Evolutionary conservation across 129 eudicot genomes (phyloP).

Genomic region (Mikania micrantha): DNA sequence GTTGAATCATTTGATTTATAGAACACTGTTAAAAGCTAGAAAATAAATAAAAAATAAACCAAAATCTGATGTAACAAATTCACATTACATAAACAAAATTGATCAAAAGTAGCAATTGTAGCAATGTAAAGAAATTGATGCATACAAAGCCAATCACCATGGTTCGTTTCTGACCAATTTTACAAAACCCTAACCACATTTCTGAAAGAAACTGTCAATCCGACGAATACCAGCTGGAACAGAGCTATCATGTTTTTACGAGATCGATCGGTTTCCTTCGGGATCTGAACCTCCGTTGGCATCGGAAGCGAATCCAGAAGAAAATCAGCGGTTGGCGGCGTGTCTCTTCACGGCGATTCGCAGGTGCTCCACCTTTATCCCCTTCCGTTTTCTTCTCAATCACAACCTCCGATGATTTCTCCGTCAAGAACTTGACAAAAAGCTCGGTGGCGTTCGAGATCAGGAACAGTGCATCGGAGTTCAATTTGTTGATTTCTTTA

Average conservation of each 20-base stretch:
- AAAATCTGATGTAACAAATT: no score
- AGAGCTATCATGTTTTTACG: conserved; percentile 12
- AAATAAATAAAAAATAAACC: no score
- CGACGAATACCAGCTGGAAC: conserved; percentile 45
- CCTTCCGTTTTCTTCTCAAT: conserved; percentile 69
- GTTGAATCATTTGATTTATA: no score
- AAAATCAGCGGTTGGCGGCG: conserved; percentile 74
- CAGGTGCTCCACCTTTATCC: conserved; percentile 60
- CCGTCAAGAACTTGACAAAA: conserved; percentile 59
- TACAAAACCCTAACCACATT: conserved; percentile 33
- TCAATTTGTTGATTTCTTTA: conserved; percentile 66
- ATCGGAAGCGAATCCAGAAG: conserved; percentile 74
- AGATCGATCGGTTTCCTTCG: conserved; percentile 17
- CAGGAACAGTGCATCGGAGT: conserved; percentile 64
- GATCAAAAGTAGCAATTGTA: background rate
- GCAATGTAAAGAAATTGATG: background rate
- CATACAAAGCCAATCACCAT: background rate
- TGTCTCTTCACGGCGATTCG: conserved; percentile 75
- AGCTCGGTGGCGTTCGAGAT: conserved; percentile 70
- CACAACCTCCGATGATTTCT: conserved; percentile 60
- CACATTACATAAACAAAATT: background rate
- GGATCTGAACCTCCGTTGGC: conserved; percentile 33
- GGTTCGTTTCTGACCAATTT: background rate
- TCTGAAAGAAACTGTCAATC: conserved; percentile 67
- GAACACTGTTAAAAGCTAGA: no score